Conservation (phyloP, 1,139 yeast genomes). For the Candida neerlandica region DNA sequence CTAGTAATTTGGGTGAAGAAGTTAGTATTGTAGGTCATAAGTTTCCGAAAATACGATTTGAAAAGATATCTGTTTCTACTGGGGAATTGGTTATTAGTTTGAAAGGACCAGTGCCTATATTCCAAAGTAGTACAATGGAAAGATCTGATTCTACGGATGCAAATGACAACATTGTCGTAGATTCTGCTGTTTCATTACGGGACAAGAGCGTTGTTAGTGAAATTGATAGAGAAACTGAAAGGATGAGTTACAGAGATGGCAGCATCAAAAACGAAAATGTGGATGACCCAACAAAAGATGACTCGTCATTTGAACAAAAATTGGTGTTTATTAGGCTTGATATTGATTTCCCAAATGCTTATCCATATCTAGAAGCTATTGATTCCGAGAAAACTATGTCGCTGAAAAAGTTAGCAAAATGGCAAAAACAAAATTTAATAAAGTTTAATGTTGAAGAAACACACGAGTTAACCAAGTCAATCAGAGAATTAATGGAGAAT, state of each 20-base stretch:
- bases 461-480: conserved; percentile 56
- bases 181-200: conserved; percentile 8
- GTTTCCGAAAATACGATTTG: conserved; percentile 85
- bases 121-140: not conserved
- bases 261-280: conserved; percentile 6
- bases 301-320: conserved; percentile 42
- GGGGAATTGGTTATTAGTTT: conserved; percentile 77
- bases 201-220: conserved; percentile 13
- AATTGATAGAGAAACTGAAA: conserved; percentile 8
- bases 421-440: conserved; percentile 28
- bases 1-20: conserved; percentile 84
- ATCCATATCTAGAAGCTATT: conserved; percentile 59
- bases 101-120: conserved; percentile 69
- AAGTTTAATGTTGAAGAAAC: conserved; percentile 77
- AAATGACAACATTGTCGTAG: conserved; percentile 3
- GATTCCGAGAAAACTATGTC: conserved; percentile 31
- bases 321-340: conserved; percentile 71
- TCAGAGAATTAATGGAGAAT: conserved; percentile 50
- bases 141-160: conserved; percentile 5
- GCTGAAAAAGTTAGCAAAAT: conserved; percentile 23
- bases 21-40: conserved; percentile 87
- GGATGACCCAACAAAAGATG: conserved; percentile 14
- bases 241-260: conserved; percentile 9
- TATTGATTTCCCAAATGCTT: conserved; percentile 66
- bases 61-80: conserved; percentile 82